These are phyloP conservation scores for Zea luxurians DNA, from an alignment of 176 grass and related monocot species.

Conservation along the genomic window DNA sequence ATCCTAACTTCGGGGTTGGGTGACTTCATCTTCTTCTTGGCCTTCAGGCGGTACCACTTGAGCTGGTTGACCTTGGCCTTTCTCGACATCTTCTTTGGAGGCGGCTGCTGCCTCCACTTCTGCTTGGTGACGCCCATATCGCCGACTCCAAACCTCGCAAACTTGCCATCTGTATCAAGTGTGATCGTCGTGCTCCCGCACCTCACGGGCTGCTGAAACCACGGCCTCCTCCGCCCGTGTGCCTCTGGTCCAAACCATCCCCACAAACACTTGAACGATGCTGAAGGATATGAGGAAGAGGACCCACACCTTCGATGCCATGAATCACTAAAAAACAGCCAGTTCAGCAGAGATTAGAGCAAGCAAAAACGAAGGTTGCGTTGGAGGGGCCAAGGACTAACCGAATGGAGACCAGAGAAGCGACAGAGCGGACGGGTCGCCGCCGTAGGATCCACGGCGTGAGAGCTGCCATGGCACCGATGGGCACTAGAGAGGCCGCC, in stretches of 20 bases:
- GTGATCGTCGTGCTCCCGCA: constrained; percentile 44
- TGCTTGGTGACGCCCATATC: not conserved
- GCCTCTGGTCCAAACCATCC: not conserved
- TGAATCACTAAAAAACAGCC: constrained; percentile 23
- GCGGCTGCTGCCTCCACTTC: not conserved
- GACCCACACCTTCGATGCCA: constrained; percentile 16
- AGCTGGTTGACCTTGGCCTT: constrained; percentile 79
- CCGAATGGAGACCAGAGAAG: not conserved
- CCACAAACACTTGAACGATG: constrained; percentile 5
- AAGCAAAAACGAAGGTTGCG: not conserved
- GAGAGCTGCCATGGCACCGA: constrained; percentile 38
- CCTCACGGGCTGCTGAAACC: constrained; percentile 32
- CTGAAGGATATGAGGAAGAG: not conserved
- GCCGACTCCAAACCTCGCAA: constrained; percentile 47
- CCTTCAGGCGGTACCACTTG: constrained; percentile 73
- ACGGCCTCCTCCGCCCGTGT: not conserved
- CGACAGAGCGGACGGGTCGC: not conserved
- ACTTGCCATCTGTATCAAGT: constrained; percentile 42
- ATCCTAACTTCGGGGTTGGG: constrained; percentile 84
- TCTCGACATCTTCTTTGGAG: constrained; percentile 59
- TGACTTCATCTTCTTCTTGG: constrained; percentile 82
- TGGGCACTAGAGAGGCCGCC: not conserved
- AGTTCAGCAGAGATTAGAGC: not conserved
- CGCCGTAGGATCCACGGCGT: constrained; percentile 14
- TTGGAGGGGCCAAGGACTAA: not conserved